Evolutionary conservation across 768 basidiomycete species (phyloP).

Genomic region (Calvatia gigantea): DNA sequence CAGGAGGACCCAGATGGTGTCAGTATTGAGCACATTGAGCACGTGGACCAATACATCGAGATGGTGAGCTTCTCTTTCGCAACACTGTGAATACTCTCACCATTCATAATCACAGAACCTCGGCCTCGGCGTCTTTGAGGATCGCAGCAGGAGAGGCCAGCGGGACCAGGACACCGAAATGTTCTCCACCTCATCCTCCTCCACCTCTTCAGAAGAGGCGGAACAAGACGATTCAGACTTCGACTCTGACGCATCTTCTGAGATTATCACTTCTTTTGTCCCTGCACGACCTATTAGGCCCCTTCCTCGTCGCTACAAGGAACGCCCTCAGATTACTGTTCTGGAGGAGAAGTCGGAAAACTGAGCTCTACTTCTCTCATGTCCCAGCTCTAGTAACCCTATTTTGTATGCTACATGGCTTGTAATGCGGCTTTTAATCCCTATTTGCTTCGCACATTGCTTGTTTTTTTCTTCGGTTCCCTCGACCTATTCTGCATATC

Average conservation of each 20-base stretch:
- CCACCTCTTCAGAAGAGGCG: conserved; percentile 21
- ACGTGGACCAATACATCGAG: conserved; percentile 55
- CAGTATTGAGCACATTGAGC: conserved; percentile 65
- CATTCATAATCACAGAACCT: conserved; percentile 45
- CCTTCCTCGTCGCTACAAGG: conserved; percentile 35
- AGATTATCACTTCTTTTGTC: conserved; percentile 37
- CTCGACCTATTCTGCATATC: conserved; percentile 4
- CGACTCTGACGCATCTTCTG: conserved; percentile 30
- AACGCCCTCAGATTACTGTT: conserved; percentile 6
- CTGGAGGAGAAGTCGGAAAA: conserved; percentile 8
- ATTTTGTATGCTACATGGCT: conserved; percentile 10
- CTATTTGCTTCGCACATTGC: conserved; percentile 11
- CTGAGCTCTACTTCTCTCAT: conserved; percentile 1
- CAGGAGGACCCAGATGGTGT: conserved; percentile 51
- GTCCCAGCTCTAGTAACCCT: background rate
- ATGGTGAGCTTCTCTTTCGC: conserved; percentile 42
- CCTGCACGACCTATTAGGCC: conserved; percentile 43
- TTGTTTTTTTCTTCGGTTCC: background rate
- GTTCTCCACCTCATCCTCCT: conserved; percentile 22
- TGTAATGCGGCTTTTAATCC: conserved; percentile 10
- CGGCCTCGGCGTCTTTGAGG: conserved; percentile 60
- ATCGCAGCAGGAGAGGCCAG: conserved; percentile 21
- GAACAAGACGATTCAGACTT: conserved; percentile 30
- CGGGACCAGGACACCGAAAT: conserved; percentile 27
- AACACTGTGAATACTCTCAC: background rate